Conservation (phyloP, 2,329 filamentous ascomycete species). For the Podosphaera aphanis region DNA sequence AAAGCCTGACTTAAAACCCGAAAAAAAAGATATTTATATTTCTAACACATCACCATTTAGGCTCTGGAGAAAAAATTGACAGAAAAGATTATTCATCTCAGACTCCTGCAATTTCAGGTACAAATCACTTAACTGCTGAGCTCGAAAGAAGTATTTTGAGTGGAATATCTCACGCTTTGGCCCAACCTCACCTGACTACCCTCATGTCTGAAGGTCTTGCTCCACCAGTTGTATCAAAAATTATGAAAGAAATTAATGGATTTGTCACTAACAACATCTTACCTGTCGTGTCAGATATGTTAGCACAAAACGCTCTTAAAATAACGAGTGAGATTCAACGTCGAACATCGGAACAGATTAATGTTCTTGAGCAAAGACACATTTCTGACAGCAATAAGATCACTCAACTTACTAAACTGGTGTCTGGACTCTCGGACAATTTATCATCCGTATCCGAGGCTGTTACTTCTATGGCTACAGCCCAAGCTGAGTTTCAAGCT, state of each 20-base stretch:
- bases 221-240: slow-evolving; percentile 37
- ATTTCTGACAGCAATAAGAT: slow-evolving; percentile 33
- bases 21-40: slow-evolving; percentile 10
- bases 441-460: slow-evolving; percentile 22
- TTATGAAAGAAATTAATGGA: slow-evolving; percentile 45
- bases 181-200: slow-evolving; percentile 50
- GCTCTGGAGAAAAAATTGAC: too few species aligned
- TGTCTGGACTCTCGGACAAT: slow-evolving; percentile 31
- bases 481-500: slow-evolving; percentile 45
- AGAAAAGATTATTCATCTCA: too few species aligned
- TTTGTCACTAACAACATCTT: slow-evolving; percentile 39
- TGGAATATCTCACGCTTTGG: slow-evolving; percentile 41
- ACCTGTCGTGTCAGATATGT: slow-evolving; percentile 40
- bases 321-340: slow-evolving; percentile 46
- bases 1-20: slow-evolving; percentile 7
- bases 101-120: slow-evolving; percentile 3
- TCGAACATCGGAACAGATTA: slow-evolving; percentile 18
- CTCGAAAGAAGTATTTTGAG: slow-evolving; percentile 46
- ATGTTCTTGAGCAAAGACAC: slow-evolving; percentile 12
- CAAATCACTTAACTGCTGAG: slow-evolving; percentile 29
- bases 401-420: slow-evolving; percentile 43
- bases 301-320: slow-evolving; percentile 42
- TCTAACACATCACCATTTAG: too few species aligned
- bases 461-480: slow-evolving; percentile 43
- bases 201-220: slow-evolving; percentile 49